phyloP scores from a whole-genome alignment of 768 basidiomycete species.

The Suillus subalutaceus region DNA sequence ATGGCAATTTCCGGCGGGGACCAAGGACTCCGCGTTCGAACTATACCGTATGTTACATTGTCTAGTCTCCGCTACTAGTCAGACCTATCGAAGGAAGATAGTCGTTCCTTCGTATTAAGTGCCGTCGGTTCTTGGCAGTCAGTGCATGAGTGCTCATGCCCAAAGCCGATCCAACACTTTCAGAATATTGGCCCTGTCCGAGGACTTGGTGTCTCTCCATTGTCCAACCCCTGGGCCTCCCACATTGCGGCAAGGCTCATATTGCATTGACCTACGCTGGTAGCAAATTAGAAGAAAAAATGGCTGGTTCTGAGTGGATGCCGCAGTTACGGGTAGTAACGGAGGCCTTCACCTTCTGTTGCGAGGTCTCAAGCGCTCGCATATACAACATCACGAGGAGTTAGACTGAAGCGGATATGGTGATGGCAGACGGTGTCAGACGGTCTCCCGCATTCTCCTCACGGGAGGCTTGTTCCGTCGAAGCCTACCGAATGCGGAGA shows the following conservation, averaged over 20 bases:
- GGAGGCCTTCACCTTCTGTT: neutral
- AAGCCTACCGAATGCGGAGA: slow-evolving; percentile 9
- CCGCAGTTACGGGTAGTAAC: no score
- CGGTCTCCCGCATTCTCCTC: slow-evolving; percentile 4
- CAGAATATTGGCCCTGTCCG: neutral
- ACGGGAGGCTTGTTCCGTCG: neutral
- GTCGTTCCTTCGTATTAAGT: neutral
- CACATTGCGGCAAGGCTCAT: neutral
- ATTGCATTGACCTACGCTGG: neutral
- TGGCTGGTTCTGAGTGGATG: neutral
- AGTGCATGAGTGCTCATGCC: neutral
- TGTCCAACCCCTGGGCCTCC: neutral
- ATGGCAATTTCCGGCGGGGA: neutral
- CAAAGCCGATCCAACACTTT: neutral
- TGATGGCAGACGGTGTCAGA: neutral
- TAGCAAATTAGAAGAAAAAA: neutral
- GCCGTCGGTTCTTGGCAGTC: no score
- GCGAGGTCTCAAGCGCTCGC: neutral
- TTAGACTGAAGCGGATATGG: neutral
- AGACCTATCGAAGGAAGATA: neutral
- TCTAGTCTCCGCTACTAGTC: neutral
- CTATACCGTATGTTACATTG: no score
- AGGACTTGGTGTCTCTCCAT: neutral
- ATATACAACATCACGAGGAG: neutral
- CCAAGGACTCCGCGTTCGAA: neutral